A percentile compares a stretch with the other conserved stretches of the same genome.
phyloP scores from a whole-genome alignment of 345 rosid genomes.

The Linum trigynum region DNA sequence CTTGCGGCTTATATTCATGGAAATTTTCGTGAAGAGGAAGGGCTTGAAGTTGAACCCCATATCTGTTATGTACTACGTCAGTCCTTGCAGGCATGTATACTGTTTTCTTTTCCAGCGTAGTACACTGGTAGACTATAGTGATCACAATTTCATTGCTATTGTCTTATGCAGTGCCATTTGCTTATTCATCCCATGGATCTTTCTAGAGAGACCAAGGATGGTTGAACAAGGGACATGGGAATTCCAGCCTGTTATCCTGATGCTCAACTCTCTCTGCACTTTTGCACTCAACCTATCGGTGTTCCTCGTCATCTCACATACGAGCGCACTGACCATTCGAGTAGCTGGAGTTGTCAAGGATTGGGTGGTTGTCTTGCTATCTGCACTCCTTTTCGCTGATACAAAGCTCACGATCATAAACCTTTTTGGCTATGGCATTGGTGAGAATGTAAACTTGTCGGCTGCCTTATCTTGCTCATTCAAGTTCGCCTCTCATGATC shows the following conservation, averaged over 20 bases:
- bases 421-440: constrained; percentile 77
- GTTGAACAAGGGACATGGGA: constrained; percentile 67
- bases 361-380: constrained; percentile 91
- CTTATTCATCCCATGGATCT: constrained; percentile 89
- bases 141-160: constrained; percentile 5
- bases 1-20: constrained; percentile 84
- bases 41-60: constrained; percentile 87
- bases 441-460: constrained; percentile 29
- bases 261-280: constrained; percentile 80
- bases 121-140: constrained; percentile 2
- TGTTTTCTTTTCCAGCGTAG: constrained; percentile 6
- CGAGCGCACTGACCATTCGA: constrained; percentile 95
- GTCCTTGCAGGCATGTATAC: constrained; percentile 85
- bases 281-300: constrained; percentile 97
- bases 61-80: constrained; percentile 87
- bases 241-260: constrained; percentile 53
- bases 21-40: constrained; percentile 84
- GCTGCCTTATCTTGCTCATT: background rate
- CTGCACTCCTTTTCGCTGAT: constrained; percentile 86
- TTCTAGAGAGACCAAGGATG: constrained; percentile 86
- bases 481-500: background rate
- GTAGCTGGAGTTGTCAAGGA: constrained; percentile 99
- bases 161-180: constrained; percentile 63
- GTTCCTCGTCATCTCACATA: constrained; percentile 89
- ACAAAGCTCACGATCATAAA: constrained; percentile 83